Percentiles rank a stretch among this genome's conserved stretches.
Evolutionary conservation across 179 eudicot genomes (phyloP).

Genomic region (Nepenthes alata): DNA sequence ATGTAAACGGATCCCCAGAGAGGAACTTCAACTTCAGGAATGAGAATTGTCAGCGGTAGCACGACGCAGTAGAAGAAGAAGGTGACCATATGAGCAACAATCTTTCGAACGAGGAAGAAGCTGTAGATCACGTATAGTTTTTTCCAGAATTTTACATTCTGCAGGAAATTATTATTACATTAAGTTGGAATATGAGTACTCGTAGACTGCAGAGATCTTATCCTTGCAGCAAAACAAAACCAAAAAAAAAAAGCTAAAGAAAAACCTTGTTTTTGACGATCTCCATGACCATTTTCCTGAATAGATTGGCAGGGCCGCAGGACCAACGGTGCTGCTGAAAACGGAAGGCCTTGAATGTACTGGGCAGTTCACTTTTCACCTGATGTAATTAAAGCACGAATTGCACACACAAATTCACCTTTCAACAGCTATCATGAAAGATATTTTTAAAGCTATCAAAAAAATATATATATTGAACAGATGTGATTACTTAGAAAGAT

Average conservation of each 20-base stretch:
- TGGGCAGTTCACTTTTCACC: constrained; percentile 62
- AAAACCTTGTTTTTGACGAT: constrained; percentile 48
- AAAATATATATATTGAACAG: neutral
- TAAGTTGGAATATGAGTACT: no score
- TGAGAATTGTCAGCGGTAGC: constrained; percentile 34
- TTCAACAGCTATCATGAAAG: no score
- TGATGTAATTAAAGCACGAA: neutral
- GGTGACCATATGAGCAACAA: constrained; percentile 51
- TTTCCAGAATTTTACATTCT: constrained; percentile 57
- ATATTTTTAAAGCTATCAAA: no score
- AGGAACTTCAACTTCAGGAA: constrained; percentile 59
- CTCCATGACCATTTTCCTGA: constrained; percentile 53
- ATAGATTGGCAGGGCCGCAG: constrained; percentile 58
- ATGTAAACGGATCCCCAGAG: constrained; percentile 51
- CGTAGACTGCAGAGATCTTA: no score
- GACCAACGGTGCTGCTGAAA: constrained; percentile 66
- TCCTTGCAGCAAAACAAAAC: no score
- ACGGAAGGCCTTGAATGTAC: constrained; percentile 55
- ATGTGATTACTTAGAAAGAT: no score
- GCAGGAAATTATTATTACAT: neutral
- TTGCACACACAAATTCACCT: no score
- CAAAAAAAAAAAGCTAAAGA: neutral
- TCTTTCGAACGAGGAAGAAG: constrained; percentile 56
- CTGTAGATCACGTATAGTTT: constrained; percentile 55
- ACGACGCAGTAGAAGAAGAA: constrained; percentile 48